Conservation (phyloP, 2,329 filamentous ascomycete genomes). For the Bipolaris gigantea region DNA sequence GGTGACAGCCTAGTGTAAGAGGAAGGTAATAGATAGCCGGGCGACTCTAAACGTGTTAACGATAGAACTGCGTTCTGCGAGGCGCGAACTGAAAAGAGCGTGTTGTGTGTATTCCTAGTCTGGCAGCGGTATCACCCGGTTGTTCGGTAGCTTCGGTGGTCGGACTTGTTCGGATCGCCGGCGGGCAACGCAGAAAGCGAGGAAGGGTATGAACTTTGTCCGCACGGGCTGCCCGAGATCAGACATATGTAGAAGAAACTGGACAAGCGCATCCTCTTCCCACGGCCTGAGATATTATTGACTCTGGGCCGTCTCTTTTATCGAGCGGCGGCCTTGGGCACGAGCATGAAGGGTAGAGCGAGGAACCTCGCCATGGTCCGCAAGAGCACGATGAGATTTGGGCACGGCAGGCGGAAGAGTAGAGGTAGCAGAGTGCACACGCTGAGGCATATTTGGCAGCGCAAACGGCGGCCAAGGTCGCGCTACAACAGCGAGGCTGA, state of each 20-base stretch:
- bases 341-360: constrained; percentile 14
- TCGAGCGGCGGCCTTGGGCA: constrained; percentile 28
- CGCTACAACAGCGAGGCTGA: constrained; percentile 10
- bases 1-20: constrained; percentile 6
- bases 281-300: constrained; percentile 33
- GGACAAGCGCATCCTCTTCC: constrained; percentile 32
- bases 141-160: too few species aligned
- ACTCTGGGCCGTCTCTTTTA: constrained; percentile 30
- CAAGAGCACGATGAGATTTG: background rate
- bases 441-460: background rate
- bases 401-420: background rate
- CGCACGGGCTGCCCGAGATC: background rate
- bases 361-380: constrained; percentile 3
- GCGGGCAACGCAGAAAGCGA: too few species aligned
- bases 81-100: background rate
- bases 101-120: background rate
- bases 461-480: background rate
- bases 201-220: too few species aligned
- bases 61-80: background rate
- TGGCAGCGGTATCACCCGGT: background rate
- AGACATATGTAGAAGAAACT: constrained; percentile 21
- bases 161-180: too few species aligned
- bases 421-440: background rate
- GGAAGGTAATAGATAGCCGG: background rate
- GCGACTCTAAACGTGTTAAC: background rate